Evolutionary conservation across 495 filamentous ascomycete genomes (phyloP), one percentile per base, ranked within the genome.

Genomic region (Sporormia fimetaria): DNA sequence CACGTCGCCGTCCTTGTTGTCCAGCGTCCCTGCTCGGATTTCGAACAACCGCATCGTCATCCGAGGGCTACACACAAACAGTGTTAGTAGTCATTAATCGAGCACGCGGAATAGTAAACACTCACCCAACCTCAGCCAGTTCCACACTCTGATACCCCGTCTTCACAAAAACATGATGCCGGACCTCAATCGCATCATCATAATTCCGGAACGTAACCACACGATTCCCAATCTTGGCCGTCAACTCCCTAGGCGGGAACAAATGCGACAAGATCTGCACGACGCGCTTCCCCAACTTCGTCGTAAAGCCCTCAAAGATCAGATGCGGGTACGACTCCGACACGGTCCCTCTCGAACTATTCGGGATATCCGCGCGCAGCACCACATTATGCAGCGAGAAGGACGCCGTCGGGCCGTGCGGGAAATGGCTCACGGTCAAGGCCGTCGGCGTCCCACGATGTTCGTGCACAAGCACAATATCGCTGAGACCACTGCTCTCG

Each of bases 31-130:
- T 37, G 82, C 78, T 33, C 86, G 70, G 44, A 99, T 93, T 60
- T 94, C 85, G 63, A 96, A 99, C 18, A 87, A 69, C 54, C 82
- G 74, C 87, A 99, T 92, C 4, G 87, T 92, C 81, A 96, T 93
- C 40, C 90, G 70, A 3, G 90, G 90, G 0, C 88, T 8, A 27
- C 25, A 7, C 12, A 12, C 25, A 12, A 12, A 7, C 7, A 12
- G 12, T 7, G 25, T 27, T 27, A 27, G 25, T 27, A 27, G 7
- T 27, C 25, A n/a, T n/a, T n/a, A n/a, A n/a, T n/a, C n/a, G n/a
- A n/a, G n/a, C n/a, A n/a, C n/a, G n/a, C n/a, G n/a, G n/a, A n/a
- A n/a, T n/a, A n/a, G n/a, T n/a, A n/a, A n/a, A n/a, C n/a, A n/a
- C n/a, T n/a, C n/a, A n/a, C n/a, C n/a, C n/a, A n/a, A n/a, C n/a